phyloP scores from a whole-genome alignment of 1,284 basidiomycete species.

The Amylostereum areolatum region DNA sequence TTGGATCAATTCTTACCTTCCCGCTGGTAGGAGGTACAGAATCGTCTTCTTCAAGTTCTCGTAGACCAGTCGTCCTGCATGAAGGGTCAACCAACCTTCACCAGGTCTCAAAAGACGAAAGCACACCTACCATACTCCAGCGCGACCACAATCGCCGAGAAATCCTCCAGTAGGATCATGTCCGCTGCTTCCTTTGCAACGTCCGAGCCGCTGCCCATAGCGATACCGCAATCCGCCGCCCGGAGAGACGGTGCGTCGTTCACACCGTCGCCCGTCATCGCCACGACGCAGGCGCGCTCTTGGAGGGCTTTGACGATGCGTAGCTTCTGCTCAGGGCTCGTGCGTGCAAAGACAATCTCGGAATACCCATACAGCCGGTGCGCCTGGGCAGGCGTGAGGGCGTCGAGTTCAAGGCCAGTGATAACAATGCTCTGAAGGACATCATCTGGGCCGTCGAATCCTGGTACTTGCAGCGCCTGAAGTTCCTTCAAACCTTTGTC shows the following conservation, averaged over 20 bases:
- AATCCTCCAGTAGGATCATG: constrained; percentile 41
- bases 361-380: constrained; percentile 44
- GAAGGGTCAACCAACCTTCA: constrained; percentile 12
- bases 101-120: constrained; percentile 1
- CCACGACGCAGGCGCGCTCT: constrained; percentile 43
- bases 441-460: constrained; percentile 20
- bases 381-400: constrained; percentile 41
- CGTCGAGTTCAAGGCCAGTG: constrained; percentile 46
- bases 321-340: constrained; percentile 70
- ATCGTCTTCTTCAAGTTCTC: constrained; percentile 62
- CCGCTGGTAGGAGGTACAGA: constrained; percentile 40
- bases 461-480: constrained; percentile 16
- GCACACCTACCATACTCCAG: constrained; percentile 38
- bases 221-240: constrained; percentile 50
- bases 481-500: constrained; percentile 10
- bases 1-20: constrained; percentile 21
- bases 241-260: constrained; percentile 65
- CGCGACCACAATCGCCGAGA: constrained; percentile 42
- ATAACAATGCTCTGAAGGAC: constrained; percentile 37
- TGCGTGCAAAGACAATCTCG: constrained; percentile 71
- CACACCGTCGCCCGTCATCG: constrained; percentile 40
- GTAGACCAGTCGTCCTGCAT: constrained; percentile 52
- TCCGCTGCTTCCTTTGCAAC: constrained; percentile 45
- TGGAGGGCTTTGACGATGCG: constrained; percentile 62
- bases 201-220: constrained; percentile 47